Conservation (phyloP, 176 grass and related monocot species). For the Ampelocalamus luodianensis region DNA sequence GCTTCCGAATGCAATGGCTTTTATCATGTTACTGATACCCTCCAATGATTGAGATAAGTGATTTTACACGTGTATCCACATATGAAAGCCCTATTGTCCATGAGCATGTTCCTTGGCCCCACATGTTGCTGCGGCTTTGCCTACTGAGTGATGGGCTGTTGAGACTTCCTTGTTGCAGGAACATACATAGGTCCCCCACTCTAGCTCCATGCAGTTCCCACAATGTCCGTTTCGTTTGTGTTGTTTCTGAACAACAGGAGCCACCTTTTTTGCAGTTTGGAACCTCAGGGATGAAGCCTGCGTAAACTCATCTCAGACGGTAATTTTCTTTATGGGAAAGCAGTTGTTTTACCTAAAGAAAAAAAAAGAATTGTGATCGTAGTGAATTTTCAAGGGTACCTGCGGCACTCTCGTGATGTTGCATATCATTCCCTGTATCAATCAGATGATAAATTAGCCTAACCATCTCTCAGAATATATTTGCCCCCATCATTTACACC, state of each 20-base stretch:
- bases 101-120: constrained; percentile 16
- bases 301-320: not conserved
- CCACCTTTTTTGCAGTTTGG: constrained; percentile 2
- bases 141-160: constrained; percentile 33
- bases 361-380: not conserved
- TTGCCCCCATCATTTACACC: constrained; percentile 19
- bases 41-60: not conserved
- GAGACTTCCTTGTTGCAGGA: constrained; percentile 35
- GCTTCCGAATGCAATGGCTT: not conserved
- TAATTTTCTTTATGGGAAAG: not conserved
- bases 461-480: constrained; percentile 3
- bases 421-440: constrained; percentile 4
- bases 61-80: not conserved
- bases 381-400: not conserved
- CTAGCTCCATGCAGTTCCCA: constrained; percentile 14
- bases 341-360: not conserved
- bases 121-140: constrained; percentile 34
- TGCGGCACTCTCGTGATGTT: not conserved
- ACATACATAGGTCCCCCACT: constrained; percentile 20
- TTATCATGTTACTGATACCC: not conserved
- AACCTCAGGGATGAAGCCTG: constrained; percentile 7
- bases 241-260: not conserved
- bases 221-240: not conserved
- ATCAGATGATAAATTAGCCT: not conserved
- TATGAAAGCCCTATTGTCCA: not conserved